These are phyloP conservation scores for Cordyceps fumosorosea DNA, from an alignment of 2,329 filamentous ascomycete species.

Conservation along the genomic window DNA sequence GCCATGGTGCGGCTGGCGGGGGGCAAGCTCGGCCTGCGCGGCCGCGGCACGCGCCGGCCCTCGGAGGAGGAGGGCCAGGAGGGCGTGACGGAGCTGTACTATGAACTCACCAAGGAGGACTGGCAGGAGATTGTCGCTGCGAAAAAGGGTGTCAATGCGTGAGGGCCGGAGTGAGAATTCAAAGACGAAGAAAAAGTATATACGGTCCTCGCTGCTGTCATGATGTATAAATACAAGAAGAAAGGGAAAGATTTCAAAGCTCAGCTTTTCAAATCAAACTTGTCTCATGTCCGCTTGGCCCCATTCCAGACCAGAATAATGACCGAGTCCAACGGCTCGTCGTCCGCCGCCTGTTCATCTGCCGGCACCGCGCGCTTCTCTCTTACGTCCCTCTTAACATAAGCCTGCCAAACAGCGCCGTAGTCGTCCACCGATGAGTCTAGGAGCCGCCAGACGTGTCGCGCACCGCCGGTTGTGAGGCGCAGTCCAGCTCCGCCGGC, in stretches of 20 bases:
- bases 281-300: neutral
- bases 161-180: neutral
- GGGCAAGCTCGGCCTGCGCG: conserved; percentile 20
- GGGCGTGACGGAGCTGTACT: conserved; percentile 20
- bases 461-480: conserved; percentile 6
- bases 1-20: conserved; percentile 20
- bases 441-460: conserved; percentile 35
- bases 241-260: neutral
- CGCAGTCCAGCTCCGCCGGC: conserved; percentile 23
- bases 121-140: conserved; percentile 13
- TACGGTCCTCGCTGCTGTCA: neutral
- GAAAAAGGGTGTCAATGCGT: neutral
- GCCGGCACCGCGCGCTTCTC: neutral
- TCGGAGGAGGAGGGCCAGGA: neutral
- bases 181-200: neutral
- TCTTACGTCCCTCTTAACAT: conserved; percentile 29
- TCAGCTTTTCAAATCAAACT: neutral
- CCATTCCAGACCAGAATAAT: conserved; percentile 36
- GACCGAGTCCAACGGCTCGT: conserved; percentile 30
- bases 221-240: neutral
- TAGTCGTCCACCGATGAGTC: conserved; percentile 30
- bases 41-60: conserved; percentile 16
- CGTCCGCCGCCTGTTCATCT: conserved; percentile 18
- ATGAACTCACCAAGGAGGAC: conserved; percentile 18
- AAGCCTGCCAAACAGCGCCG: conserved; percentile 41